A percentile compares a stretch with the other conserved stretches of the same genome.
Conservation (phyloP, 306 rosid genomes). For the Cicer yamashitae region DNA sequence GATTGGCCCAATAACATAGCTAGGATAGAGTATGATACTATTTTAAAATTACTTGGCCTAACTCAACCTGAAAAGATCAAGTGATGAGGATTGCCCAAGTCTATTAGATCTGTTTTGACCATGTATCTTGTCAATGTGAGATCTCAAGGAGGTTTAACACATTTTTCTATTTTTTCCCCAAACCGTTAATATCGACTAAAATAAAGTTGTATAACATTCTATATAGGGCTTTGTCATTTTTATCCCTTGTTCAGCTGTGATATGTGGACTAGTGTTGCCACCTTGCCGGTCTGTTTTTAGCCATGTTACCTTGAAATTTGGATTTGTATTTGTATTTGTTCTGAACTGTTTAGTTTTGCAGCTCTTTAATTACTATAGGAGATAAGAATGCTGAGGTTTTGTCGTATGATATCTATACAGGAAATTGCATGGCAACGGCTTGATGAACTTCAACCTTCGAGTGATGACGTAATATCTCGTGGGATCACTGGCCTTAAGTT, state of each 20-base stretch:
- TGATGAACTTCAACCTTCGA: slow-evolving; percentile 87
- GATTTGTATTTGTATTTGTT: slow-evolving; percentile 1
- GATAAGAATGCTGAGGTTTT: slow-evolving; percentile 41
- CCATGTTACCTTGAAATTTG: slow-evolving; percentile 9
- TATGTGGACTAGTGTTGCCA: slow-evolving; percentile 1
- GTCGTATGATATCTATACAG: slow-evolving; percentile 58
- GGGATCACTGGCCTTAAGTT: slow-evolving; percentile 94
- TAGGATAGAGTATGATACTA: background rate
- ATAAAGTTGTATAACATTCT: background rate
- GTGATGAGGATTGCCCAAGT: background rate
- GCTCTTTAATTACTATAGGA: slow-evolving; percentile 17
- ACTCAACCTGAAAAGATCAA: background rate
- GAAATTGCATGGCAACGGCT: slow-evolving; percentile 98
- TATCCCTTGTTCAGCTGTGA: background rate
- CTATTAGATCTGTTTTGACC: background rate
- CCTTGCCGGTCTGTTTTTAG: background rate
- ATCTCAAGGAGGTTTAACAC: background rate
- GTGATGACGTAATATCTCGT: slow-evolving; percentile 89
- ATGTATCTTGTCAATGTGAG: background rate
- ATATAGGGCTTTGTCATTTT: background rate
- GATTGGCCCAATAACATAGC: background rate
- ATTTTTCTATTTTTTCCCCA: background rate
- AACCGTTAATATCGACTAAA: background rate
- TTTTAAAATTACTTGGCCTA: background rate
- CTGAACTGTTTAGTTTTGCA: slow-evolving; percentile 20